Base-by-base conservation (phyloP, 257 asterid genomes). In the Solanum habrochaites region DNA sequence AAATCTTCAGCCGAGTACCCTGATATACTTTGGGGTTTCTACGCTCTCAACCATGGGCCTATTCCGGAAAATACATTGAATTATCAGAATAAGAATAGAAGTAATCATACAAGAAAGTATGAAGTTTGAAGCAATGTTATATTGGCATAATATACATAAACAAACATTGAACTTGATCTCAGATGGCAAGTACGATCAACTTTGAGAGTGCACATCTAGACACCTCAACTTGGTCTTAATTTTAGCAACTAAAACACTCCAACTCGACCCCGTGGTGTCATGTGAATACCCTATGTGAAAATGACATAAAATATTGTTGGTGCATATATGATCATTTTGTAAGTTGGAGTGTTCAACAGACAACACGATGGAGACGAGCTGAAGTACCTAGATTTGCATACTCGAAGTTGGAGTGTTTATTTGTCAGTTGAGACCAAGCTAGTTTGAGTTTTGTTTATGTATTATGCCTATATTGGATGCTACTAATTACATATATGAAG, bases 1-100 rank as follows among this genome's bases (percentile, higher is more conserved):
- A 31, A 97, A 96, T 97, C 99, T 91, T 96, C 98, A 1, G 98
- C 97, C 3, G 94, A 95, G 95, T 93, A 97, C n/a, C 89, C 98
- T 93, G 90, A 97, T 95, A 91, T 97, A 97, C 90, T 97, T 93
- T 97, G 99, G 98, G 98, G 88, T 91, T 96, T 94, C 96, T 97
- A 21, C 98, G 37, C 88, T 93, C 92, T 96, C 98, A 85, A 97
- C 98, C 95, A 97, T 91, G 80, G 98, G 89, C 93, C 99, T 97
- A 94, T 77, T 40, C 40, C 25, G 45, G 37, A 43, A 42, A 43
- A 25, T 14, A 43, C 83, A 45, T 45, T 15, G 3, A 15, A 35
- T 32, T 18, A 78, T 40, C 29, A 87, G 23, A 5, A 60, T 11
- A 20, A 37, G 39, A 31, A 78, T 8, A 75, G 20, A 14, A 39